Evolutionary conservation across 108 stramenopile genomes (phyloP).

Genomic region (Bacterosira constricta): DNA sequence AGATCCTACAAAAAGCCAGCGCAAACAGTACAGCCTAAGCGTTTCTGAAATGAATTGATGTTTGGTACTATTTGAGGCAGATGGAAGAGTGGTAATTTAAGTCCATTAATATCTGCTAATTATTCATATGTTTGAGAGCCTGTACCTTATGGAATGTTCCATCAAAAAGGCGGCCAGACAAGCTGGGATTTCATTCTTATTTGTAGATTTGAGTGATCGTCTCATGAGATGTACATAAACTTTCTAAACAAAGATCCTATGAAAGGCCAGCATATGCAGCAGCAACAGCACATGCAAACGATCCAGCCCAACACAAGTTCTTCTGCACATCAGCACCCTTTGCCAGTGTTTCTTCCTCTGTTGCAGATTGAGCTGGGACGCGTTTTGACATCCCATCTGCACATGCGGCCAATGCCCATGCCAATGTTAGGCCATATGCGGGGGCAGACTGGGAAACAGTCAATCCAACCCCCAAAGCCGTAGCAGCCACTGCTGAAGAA

Average conservation of each 20-base stretch:
- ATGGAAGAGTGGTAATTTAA: neutral
- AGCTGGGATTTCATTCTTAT: neutral
- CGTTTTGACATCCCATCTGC: conserved; percentile 58
- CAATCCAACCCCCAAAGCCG: conserved; percentile 60
- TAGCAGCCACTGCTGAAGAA: conserved; percentile 63
- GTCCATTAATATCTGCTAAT: neutral
- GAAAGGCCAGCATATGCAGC: conserved; percentile 26
- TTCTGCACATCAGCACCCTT: conserved; percentile 42
- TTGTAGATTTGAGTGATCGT: neutral
- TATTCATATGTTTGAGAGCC: neutral
- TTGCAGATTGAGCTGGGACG: neutral
- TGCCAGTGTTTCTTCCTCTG: conserved; percentile 25
- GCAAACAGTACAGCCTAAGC: conserved; percentile 30
- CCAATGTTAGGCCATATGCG: conserved; percentile 63
- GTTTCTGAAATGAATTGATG: no score
- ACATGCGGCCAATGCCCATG: conserved; percentile 78
- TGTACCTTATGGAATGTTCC: no score
- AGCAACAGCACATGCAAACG: conserved; percentile 41
- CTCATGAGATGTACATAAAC: neutral
- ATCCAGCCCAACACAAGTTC: conserved; percentile 47
- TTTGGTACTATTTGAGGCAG: no score
- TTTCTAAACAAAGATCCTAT: conserved; percentile 2
- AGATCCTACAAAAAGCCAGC: conserved; percentile 13
- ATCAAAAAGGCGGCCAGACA: no score
- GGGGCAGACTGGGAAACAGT: conserved; percentile 48